Evolutionary conservation across 805 yeast genomes (phyloP), one percentile per base, ranked within the genome.

Genomic region (Lachancea quebecensis): DNA sequence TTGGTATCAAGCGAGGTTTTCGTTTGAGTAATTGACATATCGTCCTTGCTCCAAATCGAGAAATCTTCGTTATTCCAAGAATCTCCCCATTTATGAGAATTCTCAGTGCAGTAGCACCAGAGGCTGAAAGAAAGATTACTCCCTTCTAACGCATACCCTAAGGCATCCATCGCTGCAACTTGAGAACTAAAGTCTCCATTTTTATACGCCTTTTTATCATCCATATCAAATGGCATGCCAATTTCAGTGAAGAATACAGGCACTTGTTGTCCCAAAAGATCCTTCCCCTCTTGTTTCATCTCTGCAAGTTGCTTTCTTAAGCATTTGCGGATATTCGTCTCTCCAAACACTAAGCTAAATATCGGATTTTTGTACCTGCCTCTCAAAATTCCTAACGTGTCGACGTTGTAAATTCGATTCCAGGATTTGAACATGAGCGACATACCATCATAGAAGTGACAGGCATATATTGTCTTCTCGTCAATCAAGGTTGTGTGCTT

Each of bases 171-270:
- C 0, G 97, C 96, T 6, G 75, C 68, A 2, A 83, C 82, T 59
- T 93, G 99, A 10, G 86, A 73, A 9, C 71, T 64, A 62, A 79
- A 93, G 50, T 79, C 77, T 1, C 90, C 89, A 46, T 71, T 71
- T 1, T 63, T 61, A 58, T 77, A 91, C 0, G 96, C 85, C 39
- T 66, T 70, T 58, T 85, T 86, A 47, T 78, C 72, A 63, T 91
- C 90, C 96, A 91, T 86, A 62, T 93, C 96, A 62, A 83, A 87
- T 2, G 99, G 98, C 82, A 91, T 87, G 5, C 99, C 99, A n/a
- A 91, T 89, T 63, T 91, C 99, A 1, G 95, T 78, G 73, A 93
- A 81, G 17, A 91, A 66, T 9, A 84, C 75, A 0, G 97, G 96
- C 9, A 88, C 71, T 9, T 62, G 41, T 1, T 53, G 47, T 2